Base-by-base conservation (phyloP, 306 rosid species). In the Malus orientalis region DNA sequence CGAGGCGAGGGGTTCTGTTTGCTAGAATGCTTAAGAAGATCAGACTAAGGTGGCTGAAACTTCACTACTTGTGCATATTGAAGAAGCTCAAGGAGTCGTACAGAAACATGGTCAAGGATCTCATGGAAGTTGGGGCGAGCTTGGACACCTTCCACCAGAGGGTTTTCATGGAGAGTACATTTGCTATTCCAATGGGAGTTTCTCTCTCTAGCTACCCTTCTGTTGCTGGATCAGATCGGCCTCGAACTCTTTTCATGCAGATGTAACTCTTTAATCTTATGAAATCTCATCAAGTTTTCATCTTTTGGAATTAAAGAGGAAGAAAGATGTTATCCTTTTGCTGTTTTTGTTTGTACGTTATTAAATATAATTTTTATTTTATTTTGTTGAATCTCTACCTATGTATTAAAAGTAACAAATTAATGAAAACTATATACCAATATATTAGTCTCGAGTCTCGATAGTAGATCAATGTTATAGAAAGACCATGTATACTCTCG, bases 131-230 rank as follows among this genome's bases (percentile, higher is more conserved):
- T 36, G 81, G 89, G 1, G 78, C 86, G 4, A 74, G 75, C 71
- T 8, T 93, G 19, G 92, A 89, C 53, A 67, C 82, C 4, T 86
- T 87, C 81, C 93, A 86, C 4, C 87, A 86, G 29, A 84, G 83
- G 40, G 55, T 91, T 79, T 79, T 91, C 22, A 69, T 88, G 82
- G 98, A 93, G 81, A 71, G 88, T 59, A 81, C 90, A 45, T 84
- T 88, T 20, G 91, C 93, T 0, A 65, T 93, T 1, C 97, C 98
- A 5, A 45, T 83, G 71, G 96, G 96, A 1, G 38, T 85, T 22
- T 79, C 87, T 70, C 76, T 92, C 47, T 76, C 87, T 20, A 57
- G 70, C 66, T 91, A 83, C 47, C 89, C 92, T 54, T 76, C 83
- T 61, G 63, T 82, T 8, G 51, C 71, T 53, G 86, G 83, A 69